Evolutionary conservation across 768 basidiomycete species (phyloP), one percentile per base, ranked within the genome.

Genomic region (Naganishia antarctica): DNA sequence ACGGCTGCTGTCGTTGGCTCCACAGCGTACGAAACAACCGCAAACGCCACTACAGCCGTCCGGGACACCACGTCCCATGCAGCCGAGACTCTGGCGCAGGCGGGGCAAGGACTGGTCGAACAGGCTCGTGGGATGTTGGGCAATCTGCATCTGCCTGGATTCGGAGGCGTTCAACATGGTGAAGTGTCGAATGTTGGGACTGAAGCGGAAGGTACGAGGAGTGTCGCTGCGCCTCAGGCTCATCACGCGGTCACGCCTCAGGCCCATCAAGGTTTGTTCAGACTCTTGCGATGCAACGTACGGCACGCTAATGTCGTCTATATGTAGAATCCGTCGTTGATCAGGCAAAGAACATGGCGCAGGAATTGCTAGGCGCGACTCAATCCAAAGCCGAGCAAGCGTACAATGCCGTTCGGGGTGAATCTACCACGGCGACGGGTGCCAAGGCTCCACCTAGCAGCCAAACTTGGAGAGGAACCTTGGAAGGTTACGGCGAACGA

Each of bases 271-370:
- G n/a, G n/a, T n/a, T n/a, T n/a, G n/a, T n/a, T n/a, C n/a, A n/a
- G n/a, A n/a, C n/a, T n/a, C n/a, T 16, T 40, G 50, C 15, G 6
- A 28, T 32, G 32, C 50, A 51, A 51, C 16, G 32, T 51, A 32
- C 31, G 50, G 31, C 31, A 3, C 7, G 3, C 15, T 51, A n/a
- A n/a, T n/a, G n/a, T n/a, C n/a, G n/a, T n/a, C n/a, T 12, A 5
- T n/a, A 18, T 37, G 50, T 57, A 57, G 53, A 57, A 15, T 37
- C 53, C 34, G 37, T 40, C 37, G 18, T 57, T n/a, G 53, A 57
- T 25, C 53, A 57, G 6, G 53, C 53, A 37, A 57, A 57, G 53
- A n/a, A 57, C 53, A 57, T 57, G 32, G 53, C 53, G 23, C 23
- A 34, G 21, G 53, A 57, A 12, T 40, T 57, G n/a, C 3, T 57